Base-by-base conservation (phyloP, 2,329 filamentous ascomycete species). In the Alternaria sp. region DNA sequence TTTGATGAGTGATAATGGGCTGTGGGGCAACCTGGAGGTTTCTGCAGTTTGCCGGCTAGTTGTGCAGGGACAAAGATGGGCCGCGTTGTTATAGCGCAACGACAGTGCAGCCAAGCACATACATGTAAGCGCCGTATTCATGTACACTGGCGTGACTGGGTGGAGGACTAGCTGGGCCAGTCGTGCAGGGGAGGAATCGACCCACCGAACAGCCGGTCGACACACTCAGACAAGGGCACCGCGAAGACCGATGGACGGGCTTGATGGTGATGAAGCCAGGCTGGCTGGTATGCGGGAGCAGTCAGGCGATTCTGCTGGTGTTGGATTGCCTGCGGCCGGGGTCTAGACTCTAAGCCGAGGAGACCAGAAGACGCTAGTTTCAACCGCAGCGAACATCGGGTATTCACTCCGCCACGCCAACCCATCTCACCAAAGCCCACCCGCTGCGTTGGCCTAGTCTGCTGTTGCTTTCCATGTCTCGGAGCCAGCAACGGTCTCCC, bases 331-430 rank as follows among this genome's bases (percentile, higher is more conserved):
- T 42, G 55, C 26, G 50, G 50, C 46, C 50, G 34, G 37, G 55
- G 55, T 49, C 55, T 58, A 58, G 55, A 58, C 17, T 51, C 33
- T 41, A 50, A 23, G 44, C 44, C 54, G 28, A 36, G 49, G 42
- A 36, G 42, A 54, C 55, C 28, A 44, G 49, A 42, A 33, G 31
- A 41, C 54, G 45, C 55, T 54, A 58, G 50, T 17, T 44, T 49
- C 50, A 49, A 58, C 55, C 41, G 55, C 55, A 57, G 55, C 55
- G 34, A 58, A 53, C 55, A 44, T 46, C 55, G 51, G 55, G 51
- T 41, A 54, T 36, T 54, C 41, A 48, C 42, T 58, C 50, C 50
- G 50, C 36, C n/a, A 50, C 34, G 48, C 54, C 54, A 52, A 50
- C 24, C 46, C 40, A 37, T 42, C 48, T 48, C 40, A 56, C 54